Percentiles rank a stretch among this genome's conserved stretches.
Evolutionary conservation across 2,329 filamentous ascomycete species (phyloP).

Genomic region (Fusarium irregulare): DNA sequence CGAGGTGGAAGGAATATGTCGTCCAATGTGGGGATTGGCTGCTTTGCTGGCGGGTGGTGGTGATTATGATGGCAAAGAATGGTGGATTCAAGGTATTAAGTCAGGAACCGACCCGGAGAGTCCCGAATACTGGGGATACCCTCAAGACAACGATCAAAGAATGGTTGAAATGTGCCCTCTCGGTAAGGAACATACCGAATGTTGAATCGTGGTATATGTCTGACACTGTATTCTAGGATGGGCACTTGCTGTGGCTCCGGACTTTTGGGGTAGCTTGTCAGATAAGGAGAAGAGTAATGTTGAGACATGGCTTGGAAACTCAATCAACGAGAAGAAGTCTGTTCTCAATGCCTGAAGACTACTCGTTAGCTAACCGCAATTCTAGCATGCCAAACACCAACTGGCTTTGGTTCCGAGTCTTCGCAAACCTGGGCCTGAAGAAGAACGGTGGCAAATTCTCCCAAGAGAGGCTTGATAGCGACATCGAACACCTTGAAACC

Average conservation of each 20-base stretch:
- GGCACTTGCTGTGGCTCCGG: conserved; percentile 74
- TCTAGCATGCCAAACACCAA: conserved; percentile 74
- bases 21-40: conserved; percentile 80
- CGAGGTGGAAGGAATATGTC: conserved; percentile 79
- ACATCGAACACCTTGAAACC: conserved; percentile 81
- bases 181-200: conserved; percentile 53
- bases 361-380: conserved; percentile 12
- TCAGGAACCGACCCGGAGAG: conserved; percentile 76
- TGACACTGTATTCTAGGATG: conserved; percentile 60
- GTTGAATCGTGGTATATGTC: not conserved
- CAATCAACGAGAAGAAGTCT: conserved; percentile 80
- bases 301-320: conserved; percentile 77
- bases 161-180: conserved; percentile 90
- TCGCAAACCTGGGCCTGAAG: conserved; percentile 81
- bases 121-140: conserved; percentile 81
- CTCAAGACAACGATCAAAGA: conserved; percentile 80
- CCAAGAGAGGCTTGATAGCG: conserved; percentile 74
- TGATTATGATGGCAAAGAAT: conserved; percentile 70
- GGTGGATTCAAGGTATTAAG: conserved; percentile 75
- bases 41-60: conserved; percentile 76
- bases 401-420: conserved; percentile 87
- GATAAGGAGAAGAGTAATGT: conserved; percentile 73
- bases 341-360: conserved; percentile 2
- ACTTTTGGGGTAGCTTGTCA: conserved; percentile 74
- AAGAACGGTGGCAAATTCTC: conserved; percentile 80